Base-by-base conservation (phyloP, 306 rosid species). In the Crotalaria pallida region DNA sequence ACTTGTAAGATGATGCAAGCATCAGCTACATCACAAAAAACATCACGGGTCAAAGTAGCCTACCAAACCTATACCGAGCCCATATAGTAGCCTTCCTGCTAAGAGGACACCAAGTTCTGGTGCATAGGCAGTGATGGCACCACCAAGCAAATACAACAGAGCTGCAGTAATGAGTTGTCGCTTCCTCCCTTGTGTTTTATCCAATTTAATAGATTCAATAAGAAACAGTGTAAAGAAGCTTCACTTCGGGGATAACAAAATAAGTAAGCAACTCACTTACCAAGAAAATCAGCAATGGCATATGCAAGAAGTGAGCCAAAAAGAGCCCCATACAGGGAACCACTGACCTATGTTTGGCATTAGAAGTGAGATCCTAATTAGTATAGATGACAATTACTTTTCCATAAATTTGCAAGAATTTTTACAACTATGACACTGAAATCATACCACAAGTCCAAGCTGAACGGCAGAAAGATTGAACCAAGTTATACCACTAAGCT, bases 21-120 rank as follows among this genome's bases (percentile, higher is more conserved):
- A 67, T 73, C 49, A 74, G 43, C 7, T 11, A 77, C 21, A 73
- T 65, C 45, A 49, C 45, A 63, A n/a, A 55, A 83, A 58, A 16
- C 0, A 18, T 26, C 38, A 70, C 16, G 12, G 75, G 57, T 62
- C 47, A 44, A 48, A 76, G 64, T 74, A 71, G 48, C 90, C 82
- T 85, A 94, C 97, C 96, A 90, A 67, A 61, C 98, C 98, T 64
- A 94, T 94, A 65, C 96, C 98, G 17, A 94, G 94, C 74, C 97
- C 98, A 77, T 90, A 90, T 58, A 94, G 70, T 67, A 94, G 82
- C 72, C 98, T 81, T 76, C 98, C 98, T 4, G 53, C 88, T 82
- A 94, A 73, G 65, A 94, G 97, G 77, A 87, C 80, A 41, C 68
- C 70, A 38, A 94, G 92, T 59, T 72, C 90, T 0, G 98, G 95